Conservation (phyloP, 148 eudicot species). For the Hydrangea macrophylla region DNA sequence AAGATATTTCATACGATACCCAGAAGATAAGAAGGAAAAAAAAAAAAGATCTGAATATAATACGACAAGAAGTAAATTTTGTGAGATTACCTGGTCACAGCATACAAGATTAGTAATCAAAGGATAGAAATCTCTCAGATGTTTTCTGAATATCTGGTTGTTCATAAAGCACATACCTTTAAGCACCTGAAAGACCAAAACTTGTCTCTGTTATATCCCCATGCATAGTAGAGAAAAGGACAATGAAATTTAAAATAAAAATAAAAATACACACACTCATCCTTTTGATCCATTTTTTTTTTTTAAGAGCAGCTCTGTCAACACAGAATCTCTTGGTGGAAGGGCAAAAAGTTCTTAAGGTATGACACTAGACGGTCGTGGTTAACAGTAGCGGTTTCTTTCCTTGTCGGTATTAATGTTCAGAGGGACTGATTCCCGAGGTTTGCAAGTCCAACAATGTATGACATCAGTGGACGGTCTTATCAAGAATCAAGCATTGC, state of each 20-base stretch:
- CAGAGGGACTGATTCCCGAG: not conserved
- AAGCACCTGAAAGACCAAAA: slow-evolving; percentile 61
- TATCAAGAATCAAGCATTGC: not conserved
- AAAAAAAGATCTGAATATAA: not conserved
- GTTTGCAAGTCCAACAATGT: not conserved
- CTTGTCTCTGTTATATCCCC: not conserved
- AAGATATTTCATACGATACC: not conserved
- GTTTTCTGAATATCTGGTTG: slow-evolving; percentile 65
- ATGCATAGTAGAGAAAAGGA: not conserved
- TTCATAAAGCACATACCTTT: slow-evolving; percentile 91
- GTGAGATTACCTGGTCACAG: slow-evolving; percentile 81
- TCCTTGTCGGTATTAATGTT: not conserved
- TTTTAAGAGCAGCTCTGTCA: too few relatives aligned
- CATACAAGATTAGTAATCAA: slow-evolving; percentile 88
- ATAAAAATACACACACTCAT: too few relatives aligned
- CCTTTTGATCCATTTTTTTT: too few relatives aligned
- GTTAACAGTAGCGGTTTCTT: too few relatives aligned
- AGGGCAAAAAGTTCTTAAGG: not conserved
- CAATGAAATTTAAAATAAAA: too few relatives aligned
- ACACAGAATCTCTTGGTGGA: not conserved
- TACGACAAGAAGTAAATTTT: not conserved
- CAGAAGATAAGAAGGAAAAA: too few relatives aligned
- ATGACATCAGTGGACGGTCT: not conserved
- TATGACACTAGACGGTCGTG: too few relatives aligned
- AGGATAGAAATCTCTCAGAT: slow-evolving; percentile 91